Percentiles rank a stretch among this genome's conserved stretches.
Evolutionary conservation across 495 filamentous ascomycete species (phyloP).

Genomic region (Recurvomyces mirabilis): DNA sequence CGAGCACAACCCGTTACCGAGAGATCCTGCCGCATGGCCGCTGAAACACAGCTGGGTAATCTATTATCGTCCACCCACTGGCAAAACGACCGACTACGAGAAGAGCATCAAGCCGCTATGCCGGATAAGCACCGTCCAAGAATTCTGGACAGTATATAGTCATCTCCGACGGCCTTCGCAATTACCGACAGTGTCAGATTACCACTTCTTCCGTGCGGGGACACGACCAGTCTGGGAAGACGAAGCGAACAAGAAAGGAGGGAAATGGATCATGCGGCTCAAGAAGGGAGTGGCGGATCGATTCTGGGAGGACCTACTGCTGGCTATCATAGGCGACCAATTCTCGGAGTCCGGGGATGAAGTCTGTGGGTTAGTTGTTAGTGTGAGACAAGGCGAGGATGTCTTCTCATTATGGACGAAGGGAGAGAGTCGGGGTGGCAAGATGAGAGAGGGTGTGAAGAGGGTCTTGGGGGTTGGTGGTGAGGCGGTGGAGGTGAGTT

Average conservation of each 20-base stretch:
- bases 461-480: constrained; percentile 70
- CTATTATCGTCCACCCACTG: constrained; percentile 90
- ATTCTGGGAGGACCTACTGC: constrained; percentile 92
- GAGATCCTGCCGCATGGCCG: too few species aligned
- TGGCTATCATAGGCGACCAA: constrained; percentile 88
- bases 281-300: constrained; percentile 95
- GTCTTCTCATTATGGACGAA: constrained; percentile 96
- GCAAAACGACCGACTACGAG: constrained; percentile 96
- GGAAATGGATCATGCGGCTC: constrained; percentile 91
- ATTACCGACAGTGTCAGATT: constrained; percentile 87
- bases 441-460: constrained; percentile 95
- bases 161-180: constrained; percentile 83
- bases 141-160: constrained; percentile 85
- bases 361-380: constrained; percentile 86
- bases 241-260: constrained; percentile 87
- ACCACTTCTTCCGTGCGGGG: constrained; percentile 95
- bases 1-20: too few species aligned
- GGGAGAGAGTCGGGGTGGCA: constrained; percentile 83
- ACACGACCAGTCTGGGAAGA: constrained; percentile 98
- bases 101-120: constrained; percentile 86
- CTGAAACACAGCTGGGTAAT: constrained; percentile 88
- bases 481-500: constrained; percentile 81
- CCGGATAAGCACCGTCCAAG: constrained; percentile 68
- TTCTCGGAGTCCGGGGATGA: constrained; percentile 90
- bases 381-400: constrained; percentile 89